Evolutionary conservation across 495 filamentous ascomycete species (phyloP), one percentile per base, ranked within the genome.

Genomic region (Xylaria telfairii): DNA sequence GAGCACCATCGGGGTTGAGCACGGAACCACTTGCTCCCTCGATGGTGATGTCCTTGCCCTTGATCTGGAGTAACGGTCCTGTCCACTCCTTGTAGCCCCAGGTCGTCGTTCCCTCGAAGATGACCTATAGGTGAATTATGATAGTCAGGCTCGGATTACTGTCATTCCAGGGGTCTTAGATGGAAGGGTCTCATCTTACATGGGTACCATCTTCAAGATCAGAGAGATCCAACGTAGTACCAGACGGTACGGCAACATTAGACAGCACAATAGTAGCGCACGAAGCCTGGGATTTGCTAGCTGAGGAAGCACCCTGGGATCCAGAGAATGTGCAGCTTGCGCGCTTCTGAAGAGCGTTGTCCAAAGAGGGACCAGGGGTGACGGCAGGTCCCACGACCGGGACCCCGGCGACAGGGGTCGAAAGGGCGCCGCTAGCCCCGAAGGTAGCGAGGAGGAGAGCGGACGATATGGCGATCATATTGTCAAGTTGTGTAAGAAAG

Each of bases 21-120:
- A 80, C 67, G 30, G 81, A 76, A 1, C 82, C 84, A 0, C 73
- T 72, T 10, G 83, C 82, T 51, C 84, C 85, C 44, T 79, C 78
- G 24, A 88, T 76, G n/a, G 79, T 79, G 75, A 87, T 82, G 32
- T 81, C 73, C 10, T 75, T 83, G 21, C 86, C 86, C 24, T 79
- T 80, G 34, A 88, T 77, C n/a, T 79, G 81, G 64, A 87, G 76
- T 3, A 88, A 75, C 34, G 84, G 85, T 9, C 86, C 85, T 2
- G 64, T 53, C 84, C 85, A 87, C 71, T 87, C 85, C 49, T 83
- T 71, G 59, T 86, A 88, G 7, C 75, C 83, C 68, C 83, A 88
- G 13, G 80, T 82, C 3, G 84, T 87, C n/a, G 77, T 80, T 19
- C 86, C 86, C 53, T 82, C 72, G 72, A 88, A 87, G 30, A 83